These are phyloP conservation scores for Phaeosphaeria sp. DNA, from an alignment of 2,329 filamentous ascomycete genomes.

Conservation along the genomic window DNA sequence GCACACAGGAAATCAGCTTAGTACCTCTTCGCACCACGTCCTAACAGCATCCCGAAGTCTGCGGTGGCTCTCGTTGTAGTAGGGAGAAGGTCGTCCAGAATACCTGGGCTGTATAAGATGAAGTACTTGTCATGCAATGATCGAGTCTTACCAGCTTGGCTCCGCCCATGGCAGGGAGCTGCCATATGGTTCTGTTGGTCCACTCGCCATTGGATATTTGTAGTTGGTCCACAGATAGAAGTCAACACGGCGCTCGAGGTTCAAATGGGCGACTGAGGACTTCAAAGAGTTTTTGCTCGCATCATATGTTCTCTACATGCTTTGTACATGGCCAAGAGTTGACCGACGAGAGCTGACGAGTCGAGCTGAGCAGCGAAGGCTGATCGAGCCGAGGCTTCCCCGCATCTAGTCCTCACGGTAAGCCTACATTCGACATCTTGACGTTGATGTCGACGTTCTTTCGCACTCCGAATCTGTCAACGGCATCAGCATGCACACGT, in stretches of 20 bases:
- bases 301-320: neutral
- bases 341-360: neutral
- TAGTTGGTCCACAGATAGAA: neutral
- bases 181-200: constrained; percentile 25
- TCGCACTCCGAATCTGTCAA: neutral
- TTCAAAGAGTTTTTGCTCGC: neutral
- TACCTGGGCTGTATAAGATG: constrained; percentile 25
- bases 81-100: constrained; percentile 39
- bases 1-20: no score
- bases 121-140: neutral
- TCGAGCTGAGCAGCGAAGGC: neutral
- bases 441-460: neutral
- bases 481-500: neutral
- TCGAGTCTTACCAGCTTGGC: constrained; percentile 31
- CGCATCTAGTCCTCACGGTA: neutral
- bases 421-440: neutral
- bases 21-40: constrained; percentile 38
- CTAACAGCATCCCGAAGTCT: constrained; percentile 37
- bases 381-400: constrained; percentile 1
- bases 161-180: constrained; percentile 41
- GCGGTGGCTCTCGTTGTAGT: constrained; percentile 39
- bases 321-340: neutral
- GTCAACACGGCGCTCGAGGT: neutral
- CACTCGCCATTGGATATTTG: constrained; percentile 10
- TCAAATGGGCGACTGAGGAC: no score